phyloP scores from a whole-genome alignment of 2,329 filamentous ascomycete genomes.

The Fusarium mundagurra region DNA sequence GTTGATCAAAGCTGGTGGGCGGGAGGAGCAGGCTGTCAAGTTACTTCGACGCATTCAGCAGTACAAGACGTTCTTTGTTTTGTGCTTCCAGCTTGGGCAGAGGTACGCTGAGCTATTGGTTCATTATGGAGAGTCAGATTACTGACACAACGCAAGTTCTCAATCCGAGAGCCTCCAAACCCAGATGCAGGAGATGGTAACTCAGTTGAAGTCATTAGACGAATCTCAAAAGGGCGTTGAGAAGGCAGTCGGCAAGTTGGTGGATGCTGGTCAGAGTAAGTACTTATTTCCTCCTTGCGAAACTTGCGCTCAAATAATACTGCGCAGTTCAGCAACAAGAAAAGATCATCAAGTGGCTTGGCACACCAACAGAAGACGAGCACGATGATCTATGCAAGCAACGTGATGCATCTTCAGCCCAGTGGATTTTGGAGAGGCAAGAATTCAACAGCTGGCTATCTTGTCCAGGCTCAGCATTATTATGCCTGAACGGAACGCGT shows the following conservation, averaged over 20 bases:
- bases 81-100: background rate
- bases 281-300: rapidly evolving
- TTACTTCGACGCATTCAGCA: background rate
- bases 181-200: rapidly evolving
- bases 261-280: background rate
- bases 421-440: background rate
- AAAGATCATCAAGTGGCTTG: background rate
- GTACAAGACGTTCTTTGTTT: background rate
- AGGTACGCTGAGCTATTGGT: no score
- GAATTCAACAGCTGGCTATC: background rate
- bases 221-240: background rate
- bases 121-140: no score
- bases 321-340: background rate
- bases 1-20: background rate
- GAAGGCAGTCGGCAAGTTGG: rapidly evolving
- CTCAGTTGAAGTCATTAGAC: rapidly evolving
- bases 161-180: background rate
- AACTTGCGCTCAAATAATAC: rapidly evolving
- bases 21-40: background rate
- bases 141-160: no score
- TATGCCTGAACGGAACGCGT: background rate
- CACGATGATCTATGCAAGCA: background rate
- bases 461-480: background rate
- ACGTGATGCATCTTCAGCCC: background rate
- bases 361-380: background rate